These are phyloP conservation scores for Gossypium lobatum DNA, from an alignment of 441 rosid genomes.

Conservation along the genomic window DNA sequence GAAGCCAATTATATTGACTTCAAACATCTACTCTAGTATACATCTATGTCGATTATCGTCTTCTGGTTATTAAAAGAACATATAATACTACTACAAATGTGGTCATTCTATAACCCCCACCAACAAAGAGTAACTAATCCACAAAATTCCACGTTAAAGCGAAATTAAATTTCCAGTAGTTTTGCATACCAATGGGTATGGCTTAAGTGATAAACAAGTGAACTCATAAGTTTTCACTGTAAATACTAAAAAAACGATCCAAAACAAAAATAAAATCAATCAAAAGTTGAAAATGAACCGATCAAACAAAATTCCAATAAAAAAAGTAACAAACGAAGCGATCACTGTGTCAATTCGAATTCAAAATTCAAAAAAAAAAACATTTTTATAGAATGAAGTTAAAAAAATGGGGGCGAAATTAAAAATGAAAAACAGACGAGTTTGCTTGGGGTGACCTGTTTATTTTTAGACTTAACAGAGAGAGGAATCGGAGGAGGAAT, in stretches of 20 bases:
- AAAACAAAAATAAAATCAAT: not conserved
- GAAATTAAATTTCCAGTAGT: not conserved
- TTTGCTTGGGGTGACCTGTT: constrained; percentile 36
- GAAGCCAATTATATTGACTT: not conserved
- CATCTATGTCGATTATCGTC: not conserved
- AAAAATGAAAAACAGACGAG: not conserved
- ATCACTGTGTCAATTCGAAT: not conserved
- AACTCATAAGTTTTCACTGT: not conserved
- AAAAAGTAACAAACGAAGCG: not conserved
- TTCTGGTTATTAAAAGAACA: not conserved
- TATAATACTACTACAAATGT: not conserved
- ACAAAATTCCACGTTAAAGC: not conserved
- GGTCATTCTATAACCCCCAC: not conserved
- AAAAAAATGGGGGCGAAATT: not conserved
- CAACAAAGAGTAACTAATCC: not conserved
- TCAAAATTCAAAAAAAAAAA: not conserved
- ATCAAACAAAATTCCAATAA: constrained; percentile 4
- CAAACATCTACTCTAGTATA: not conserved
- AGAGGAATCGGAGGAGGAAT: constrained; percentile 39
- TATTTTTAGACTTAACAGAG: constrained; percentile 26
- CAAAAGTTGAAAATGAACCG: not conserved
- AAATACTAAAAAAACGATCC: not conserved
- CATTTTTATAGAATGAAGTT: not conserved
- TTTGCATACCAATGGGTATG: not conserved
- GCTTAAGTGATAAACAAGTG: not conserved